phyloP scores from a whole-genome alignment of 1,284 basidiomycete species.

The Blastosporella zonata region DNA sequence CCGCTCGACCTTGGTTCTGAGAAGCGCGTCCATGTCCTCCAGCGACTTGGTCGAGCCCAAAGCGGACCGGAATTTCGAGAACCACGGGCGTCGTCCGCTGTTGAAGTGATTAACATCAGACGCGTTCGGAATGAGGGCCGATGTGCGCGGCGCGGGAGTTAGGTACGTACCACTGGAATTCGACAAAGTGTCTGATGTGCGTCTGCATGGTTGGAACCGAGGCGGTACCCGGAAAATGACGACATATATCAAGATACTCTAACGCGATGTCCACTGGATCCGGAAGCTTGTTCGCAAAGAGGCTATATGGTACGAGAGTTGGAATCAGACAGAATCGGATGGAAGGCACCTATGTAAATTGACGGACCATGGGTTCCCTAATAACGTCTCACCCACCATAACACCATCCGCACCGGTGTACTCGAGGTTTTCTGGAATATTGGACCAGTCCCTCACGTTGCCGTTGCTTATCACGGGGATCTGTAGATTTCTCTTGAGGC shows the following conservation, averaged over 20 bases:
- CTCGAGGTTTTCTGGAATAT: conserved; percentile 51
- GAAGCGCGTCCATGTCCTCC: conserved; percentile 44
- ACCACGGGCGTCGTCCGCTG: conserved; percentile 55
- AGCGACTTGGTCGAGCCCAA: conserved; percentile 39
- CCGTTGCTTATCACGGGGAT: conserved; percentile 74
- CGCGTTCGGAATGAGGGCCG: conserved; percentile 17
- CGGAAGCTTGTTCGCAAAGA: conserved; percentile 49
- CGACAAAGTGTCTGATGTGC: conserved; percentile 61
- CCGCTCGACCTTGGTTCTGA: conserved; percentile 42
- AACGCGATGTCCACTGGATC: conserved; percentile 62
- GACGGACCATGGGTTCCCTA: conserved; percentile 66
- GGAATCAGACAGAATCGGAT: conserved; percentile 1
- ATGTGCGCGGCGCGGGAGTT: conserved; percentile 10
- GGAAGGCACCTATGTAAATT: conserved; percentile 1
- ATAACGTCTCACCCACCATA: conserved; percentile 74
- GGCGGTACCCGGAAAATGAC: conserved; percentile 43
- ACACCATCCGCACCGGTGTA: conserved; percentile 67
- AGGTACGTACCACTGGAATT: conserved; percentile 55
- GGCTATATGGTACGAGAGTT: conserved; percentile 29
- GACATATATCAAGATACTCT: conserved; percentile 61
- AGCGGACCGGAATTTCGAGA: conserved; percentile 48
- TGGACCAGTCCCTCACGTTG: conserved; percentile 60
- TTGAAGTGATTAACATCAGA: conserved; percentile 7
- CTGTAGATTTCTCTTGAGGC: conserved; percentile 45
- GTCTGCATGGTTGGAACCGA: conserved; percentile 47